These are phyloP conservation scores for Starmerella cellae DNA, from an alignment of 805 yeast species.

Conservation along the genomic window DNA sequence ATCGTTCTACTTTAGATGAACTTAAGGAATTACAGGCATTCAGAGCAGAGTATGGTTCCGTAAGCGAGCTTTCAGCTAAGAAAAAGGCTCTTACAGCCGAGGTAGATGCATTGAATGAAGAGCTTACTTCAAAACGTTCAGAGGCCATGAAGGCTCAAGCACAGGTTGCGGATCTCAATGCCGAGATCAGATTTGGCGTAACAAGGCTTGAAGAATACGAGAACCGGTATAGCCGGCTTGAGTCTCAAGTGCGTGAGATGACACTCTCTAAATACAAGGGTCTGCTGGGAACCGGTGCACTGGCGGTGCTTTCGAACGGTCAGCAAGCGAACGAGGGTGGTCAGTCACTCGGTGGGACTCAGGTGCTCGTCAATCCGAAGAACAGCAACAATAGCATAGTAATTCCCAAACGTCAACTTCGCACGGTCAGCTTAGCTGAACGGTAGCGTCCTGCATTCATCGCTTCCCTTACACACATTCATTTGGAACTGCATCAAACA, in stretches of 20 bases:
- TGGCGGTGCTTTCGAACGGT: conserved; percentile 16
- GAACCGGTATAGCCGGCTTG: conserved; percentile 14
- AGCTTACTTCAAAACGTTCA: conserved; percentile 4
- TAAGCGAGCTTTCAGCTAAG: conserved; percentile 1
- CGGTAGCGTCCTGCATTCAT: conserved; percentile 3
- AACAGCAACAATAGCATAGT: conserved; percentile 10
- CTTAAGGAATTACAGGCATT: conserved; percentile 6
- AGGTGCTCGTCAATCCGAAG: conserved; percentile 20
- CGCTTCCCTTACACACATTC: too few species aligned
- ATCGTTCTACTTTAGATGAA: conserved; percentile 8
- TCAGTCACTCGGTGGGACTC: too few species aligned
- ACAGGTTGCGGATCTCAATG: conserved; percentile 12
- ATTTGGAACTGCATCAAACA: too few species aligned
- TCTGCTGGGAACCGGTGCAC: conserved; percentile 17
- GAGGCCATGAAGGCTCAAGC: conserved; percentile 3
- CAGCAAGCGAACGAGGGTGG: conserved; percentile 18
- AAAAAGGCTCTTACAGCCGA: conserved; percentile 3
- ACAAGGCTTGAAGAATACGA: conserved; percentile 15
- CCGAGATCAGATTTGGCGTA: conserved; percentile 15
- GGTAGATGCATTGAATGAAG: conserved; percentile 8
- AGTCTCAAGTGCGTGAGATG: conserved; percentile 18
- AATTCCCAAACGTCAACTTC: conserved; percentile 21
- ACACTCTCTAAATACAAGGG: conserved; percentile 18
- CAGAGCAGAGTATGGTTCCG: neutral
- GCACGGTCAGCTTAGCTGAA: conserved; percentile 20